phyloP scores from a whole-genome alignment of 768 basidiomycete genomes.

The Agaricus bisporus region DNA sequence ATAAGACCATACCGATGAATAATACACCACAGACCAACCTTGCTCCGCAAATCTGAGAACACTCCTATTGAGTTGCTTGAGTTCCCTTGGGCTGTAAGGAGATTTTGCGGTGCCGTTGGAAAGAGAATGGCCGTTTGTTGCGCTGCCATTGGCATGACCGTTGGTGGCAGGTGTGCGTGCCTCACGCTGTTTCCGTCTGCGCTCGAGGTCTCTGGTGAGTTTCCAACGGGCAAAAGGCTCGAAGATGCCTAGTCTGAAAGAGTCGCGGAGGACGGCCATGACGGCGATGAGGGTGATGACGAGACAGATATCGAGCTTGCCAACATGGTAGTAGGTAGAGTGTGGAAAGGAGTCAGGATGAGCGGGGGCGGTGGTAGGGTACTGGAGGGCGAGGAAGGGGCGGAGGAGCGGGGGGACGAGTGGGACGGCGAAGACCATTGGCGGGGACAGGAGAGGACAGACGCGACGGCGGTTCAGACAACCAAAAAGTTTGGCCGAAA shows the following conservation, averaged over 20 bases:
- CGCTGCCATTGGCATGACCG: conserved; percentile 15
- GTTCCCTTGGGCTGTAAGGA: conserved; percentile 34
- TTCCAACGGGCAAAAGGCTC: conserved; percentile 80
- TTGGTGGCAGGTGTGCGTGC: conserved; percentile 15
- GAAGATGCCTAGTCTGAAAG: conserved; percentile 63
- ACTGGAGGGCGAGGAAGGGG: conserved; percentile 72
- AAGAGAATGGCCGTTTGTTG: conserved; percentile 15
- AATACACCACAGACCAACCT: conserved; percentile 86
- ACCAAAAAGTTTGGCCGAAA: background rate
- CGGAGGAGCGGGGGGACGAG: conserved; percentile 42
- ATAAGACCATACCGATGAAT: conserved; percentile 64
- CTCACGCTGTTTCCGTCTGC: conserved; percentile 18
- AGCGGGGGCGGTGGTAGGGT: conserved; percentile 50
- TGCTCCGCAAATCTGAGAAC: conserved; percentile 92
- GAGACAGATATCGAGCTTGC: conserved; percentile 73
- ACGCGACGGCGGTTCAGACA: background rate
- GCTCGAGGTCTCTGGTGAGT: conserved; percentile 47
- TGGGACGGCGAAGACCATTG: background rate
- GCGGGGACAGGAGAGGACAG: background rate
- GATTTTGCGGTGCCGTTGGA: conserved; percentile 19
- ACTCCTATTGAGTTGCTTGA: conserved; percentile 58
- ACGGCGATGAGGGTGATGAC: conserved; percentile 76
- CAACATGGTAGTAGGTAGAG: conserved; percentile 65
- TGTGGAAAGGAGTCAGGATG: conserved; percentile 67
- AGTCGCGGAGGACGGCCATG: conserved; percentile 85